Evolutionary conservation across 1,139 yeast species (phyloP), one percentile per base, ranked within the genome.

Genomic region (Yamadazyma atmosphaerica): DNA sequence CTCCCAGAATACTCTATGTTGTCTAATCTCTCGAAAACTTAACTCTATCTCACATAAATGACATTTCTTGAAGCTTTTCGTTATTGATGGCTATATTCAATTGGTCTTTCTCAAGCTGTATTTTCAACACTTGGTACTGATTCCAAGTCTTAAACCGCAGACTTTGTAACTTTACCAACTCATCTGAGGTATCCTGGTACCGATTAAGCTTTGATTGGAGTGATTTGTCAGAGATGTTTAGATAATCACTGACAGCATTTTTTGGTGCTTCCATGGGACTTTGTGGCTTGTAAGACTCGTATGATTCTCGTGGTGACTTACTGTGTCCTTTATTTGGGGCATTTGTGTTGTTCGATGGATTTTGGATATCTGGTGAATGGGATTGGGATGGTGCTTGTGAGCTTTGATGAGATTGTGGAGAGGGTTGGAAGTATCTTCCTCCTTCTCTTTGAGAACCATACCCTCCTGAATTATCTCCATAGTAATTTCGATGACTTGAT

Each of bases 21-120:
- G n/a, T n/a, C n/a, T n/a, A 19, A 19, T 19, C 6, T 9, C 22
- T 19, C 8, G 22, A 19, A 6, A 11, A 23, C 7, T 4, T 23
- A 8, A 23, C 11, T 23, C 7, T n/a, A 11, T 8, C 5, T 23
- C 11, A 68, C 49, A 66, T 48, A 42, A 63, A 65, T 10, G 64
- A 52, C 51, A 70, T 62, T 49, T 71, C 77, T 39, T 68, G 75
- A 34, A 72, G 54, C 46, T 70, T 71, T 42, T 71, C 76, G 23
- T 48, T 56, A 27, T 73, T 61, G 17, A 68, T 42, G 39, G 64
- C 65, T 6, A 64, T 72, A 43, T 68, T 63, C 29, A 68, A 45
- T 22, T 53, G 65, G 41, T 71, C 76, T 35, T 67, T 52, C 17
- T 40, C 49, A 1, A 62, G 57, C 36, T 60, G 68, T 9, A 55